phyloP scores from a whole-genome alignment of 352 stramenopile genomes.

The Globisporangium alternatum region DNA sequence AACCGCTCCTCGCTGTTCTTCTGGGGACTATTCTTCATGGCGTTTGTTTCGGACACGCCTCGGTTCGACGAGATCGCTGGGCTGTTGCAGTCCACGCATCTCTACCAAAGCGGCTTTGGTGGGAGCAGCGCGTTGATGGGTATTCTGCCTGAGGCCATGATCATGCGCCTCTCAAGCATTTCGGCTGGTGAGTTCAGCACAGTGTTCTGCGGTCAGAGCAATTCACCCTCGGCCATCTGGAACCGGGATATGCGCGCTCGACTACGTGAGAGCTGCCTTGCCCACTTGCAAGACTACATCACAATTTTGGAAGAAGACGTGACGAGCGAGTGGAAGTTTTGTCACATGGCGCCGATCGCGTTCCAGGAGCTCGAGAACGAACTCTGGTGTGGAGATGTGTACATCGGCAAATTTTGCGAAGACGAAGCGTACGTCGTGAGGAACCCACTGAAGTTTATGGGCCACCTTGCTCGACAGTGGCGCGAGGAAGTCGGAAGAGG shows the following conservation, averaged over 20 bases:
- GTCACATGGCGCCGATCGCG: constrained; percentile 87
- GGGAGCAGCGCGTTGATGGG: constrained; percentile 65
- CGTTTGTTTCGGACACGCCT: constrained; percentile 44
- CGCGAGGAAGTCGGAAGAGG: constrained; percentile 55
- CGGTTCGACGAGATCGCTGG: constrained; percentile 59
- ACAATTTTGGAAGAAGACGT: constrained; percentile 87
- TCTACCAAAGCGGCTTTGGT: constrained; percentile 46
- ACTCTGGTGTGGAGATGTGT: constrained; percentile 93
- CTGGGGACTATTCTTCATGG: constrained; percentile 78
- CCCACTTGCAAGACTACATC: constrained; percentile 93
- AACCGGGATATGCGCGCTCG: constrained; percentile 89
- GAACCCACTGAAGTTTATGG: constrained; percentile 88
- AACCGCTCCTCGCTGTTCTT: constrained; percentile 44
- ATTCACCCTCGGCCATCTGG: constrained; percentile 94
- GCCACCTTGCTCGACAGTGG: constrained; percentile 75
- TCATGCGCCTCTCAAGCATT: constrained; percentile 84
- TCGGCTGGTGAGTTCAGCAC: constrained; percentile 83
- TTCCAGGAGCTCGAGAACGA: constrained; percentile 90
- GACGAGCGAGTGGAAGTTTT: constrained; percentile 87
- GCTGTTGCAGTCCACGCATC: constrained; percentile 69
- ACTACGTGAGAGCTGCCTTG: constrained; percentile 81
- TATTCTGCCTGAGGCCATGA: constrained; percentile 90
- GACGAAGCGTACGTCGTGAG: constrained; percentile 75
- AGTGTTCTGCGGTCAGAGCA: constrained; percentile 81
- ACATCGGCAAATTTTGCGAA: constrained; percentile 91